Evolutionary conservation across 2,329 filamentous ascomycete genomes (phyloP), one percentile per base, ranked within the genome.

Genomic region (Penicillium sumatraense): DNA sequence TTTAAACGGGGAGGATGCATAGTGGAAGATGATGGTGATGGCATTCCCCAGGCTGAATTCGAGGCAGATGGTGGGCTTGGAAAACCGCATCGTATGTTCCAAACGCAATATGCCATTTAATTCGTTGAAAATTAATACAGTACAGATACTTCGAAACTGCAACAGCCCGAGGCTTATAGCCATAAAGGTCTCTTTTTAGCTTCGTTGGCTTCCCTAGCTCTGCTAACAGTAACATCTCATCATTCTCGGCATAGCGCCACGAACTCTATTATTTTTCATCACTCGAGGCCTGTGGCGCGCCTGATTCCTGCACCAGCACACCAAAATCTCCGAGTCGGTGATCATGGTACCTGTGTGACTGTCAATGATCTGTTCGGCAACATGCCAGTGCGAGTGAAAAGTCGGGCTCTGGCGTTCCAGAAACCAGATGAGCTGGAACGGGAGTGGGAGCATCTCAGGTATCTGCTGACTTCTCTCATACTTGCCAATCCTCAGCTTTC

Each of bases 351-450:
- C 0, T 83, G 85, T 24, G 86, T 93, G 2, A 82, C 82, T 0
- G 88, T 96, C 5, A 85, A 87, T 53, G 88, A 96, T 70, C 78
- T 97, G 1, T 98, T 97, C 73, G 92, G 93, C 0, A 89, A 87
- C 55, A 90, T 97, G 85, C 92, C 93, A 0, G 93, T 97, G 11
- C 86, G 93, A 13, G 88, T 96, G 23, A 96, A 95, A 69, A 89
- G 92, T 64, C 84, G 92, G 59, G 84, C 84, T 0, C 63, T 86
- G 3, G 75, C 78, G 60, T 71, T 80, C 35, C 77, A 85, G 65
- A 80, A 79, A 62, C 61, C 80, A 10, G 68, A 78, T 21, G 78
- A 87, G 45, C 72, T 82, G 3, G 80, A 82, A 18, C 88, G 82
- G 60, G 82, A 89, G 49, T 93, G 90, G 86, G 82, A 86, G 24